Conservation (phyloP, 2,329 filamentous ascomycete genomes). For the Pezicula radicicola region DNA sequence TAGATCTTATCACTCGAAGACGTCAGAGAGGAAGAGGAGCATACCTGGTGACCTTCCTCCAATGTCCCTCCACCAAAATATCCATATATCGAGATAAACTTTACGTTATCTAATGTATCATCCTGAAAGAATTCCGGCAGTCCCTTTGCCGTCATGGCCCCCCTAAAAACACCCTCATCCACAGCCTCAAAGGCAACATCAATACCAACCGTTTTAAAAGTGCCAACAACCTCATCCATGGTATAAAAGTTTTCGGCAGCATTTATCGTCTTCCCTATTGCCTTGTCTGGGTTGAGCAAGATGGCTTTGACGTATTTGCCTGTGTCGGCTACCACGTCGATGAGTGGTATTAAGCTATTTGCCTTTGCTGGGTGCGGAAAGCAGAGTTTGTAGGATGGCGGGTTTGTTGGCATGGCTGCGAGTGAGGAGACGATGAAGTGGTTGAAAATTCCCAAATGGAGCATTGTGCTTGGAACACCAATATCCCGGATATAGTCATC, state of each 20-base stretch:
- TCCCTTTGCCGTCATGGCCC: conserved; percentile 2
- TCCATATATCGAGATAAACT: conserved; percentile 28
- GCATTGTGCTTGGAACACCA: conserved; percentile 41
- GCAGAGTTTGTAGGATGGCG: conserved; percentile 13
- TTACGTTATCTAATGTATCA: conserved; percentile 19
- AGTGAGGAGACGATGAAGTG: conserved; percentile 9
- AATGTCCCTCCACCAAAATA: conserved; percentile 27
- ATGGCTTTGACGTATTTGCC: conserved; percentile 21
- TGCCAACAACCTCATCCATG: conserved; percentile 30
- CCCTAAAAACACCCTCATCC: conserved; percentile 2
- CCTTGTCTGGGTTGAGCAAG: conserved; percentile 19
- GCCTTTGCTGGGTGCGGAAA: conserved; percentile 3
- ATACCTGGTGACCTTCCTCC: conserved; percentile 6
- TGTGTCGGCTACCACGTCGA: conserved; percentile 24
- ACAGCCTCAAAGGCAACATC: conserved; percentile 20
- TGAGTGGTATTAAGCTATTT: conserved; percentile 18
- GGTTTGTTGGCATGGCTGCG: conserved; percentile 12
- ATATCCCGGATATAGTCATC: conserved; percentile 28
- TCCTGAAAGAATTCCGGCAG: conserved; percentile 15
- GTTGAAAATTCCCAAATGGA: conserved; percentile 43
- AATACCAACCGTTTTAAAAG: conserved; percentile 30
- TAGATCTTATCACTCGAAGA: too few species aligned
- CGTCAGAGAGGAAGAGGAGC: too few species aligned
- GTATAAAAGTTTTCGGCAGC: conserved; percentile 36
- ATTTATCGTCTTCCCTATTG: conserved; percentile 36